Evolutionary conservation across 2,329 filamentous ascomycete genomes (phyloP), one percentile per base, ranked within the genome.

Genomic region (Ascochyta fabae): DNA sequence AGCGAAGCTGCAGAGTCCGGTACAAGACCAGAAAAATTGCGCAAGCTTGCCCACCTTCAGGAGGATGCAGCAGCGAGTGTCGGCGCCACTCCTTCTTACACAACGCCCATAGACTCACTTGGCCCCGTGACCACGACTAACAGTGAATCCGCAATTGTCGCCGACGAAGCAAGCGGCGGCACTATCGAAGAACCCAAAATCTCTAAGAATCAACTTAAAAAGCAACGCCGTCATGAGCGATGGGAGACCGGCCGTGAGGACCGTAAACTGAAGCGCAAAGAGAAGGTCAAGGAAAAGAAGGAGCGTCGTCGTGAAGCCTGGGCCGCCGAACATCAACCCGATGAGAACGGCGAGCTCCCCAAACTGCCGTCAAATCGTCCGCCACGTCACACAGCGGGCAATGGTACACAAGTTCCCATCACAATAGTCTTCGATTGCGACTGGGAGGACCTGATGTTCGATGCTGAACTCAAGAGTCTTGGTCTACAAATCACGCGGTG

Each of bases 141-240:
- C 44, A 57, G 36, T 22, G 61, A 63, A 51, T 34, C 49, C 26
- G 41, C 44, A 44, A 44, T 35, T 22, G 41, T 41, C 19, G 27
- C 53, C n/a, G 53, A 55, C 6, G 54, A 53, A 48, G 43, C 43
- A 35, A 33, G 47, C 6, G 58, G 48, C 36, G 56, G 38, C 12
- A 43, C 50, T 12, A 40, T 51, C 24, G 47, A 53, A 23, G 62
- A 57, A 22, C 64, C 68, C 24, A 73, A 71, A 34, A 64, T 97
- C 47, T 96, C 94, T 16, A 98, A 98, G 70, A 96, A 88, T 68
- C 89, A 94, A 65, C 79, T 89, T 57, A 96, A 96, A 77, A 94
- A 92, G 70, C 80, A 92, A 48, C 86, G 84, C 58, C 87, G 86
- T 51, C 83, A 86, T 60, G 83, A 90, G 70, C 81, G 85, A 71